phyloP scores from a whole-genome alignment of 106 monocot genomes.

The Dioscorea zingiberensis region DNA sequence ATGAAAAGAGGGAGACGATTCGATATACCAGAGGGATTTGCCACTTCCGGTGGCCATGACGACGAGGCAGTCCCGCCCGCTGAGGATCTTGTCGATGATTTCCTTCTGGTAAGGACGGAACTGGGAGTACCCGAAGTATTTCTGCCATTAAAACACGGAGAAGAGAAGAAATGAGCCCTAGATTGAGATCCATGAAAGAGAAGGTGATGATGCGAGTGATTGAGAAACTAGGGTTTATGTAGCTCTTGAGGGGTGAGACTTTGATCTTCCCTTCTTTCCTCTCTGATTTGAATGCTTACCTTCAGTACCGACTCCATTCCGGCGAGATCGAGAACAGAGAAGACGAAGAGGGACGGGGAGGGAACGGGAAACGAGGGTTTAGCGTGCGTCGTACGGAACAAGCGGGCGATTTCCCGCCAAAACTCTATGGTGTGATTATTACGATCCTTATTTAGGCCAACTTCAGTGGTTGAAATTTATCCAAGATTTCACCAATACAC shows the following conservation, averaged over 20 bases:
- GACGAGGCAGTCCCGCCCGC: conserved; percentile 70
- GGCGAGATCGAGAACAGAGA: not conserved
- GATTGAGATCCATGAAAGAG: not conserved
- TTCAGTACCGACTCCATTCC: conserved; percentile 28
- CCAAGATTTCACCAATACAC: no score
- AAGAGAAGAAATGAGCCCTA: not conserved
- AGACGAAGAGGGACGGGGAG: not conserved
- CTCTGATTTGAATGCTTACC: conserved; percentile 11
- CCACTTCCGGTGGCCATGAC: conserved; percentile 99
- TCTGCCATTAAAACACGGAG: conserved; percentile 29
- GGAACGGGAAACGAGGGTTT: not conserved
- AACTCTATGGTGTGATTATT: not conserved
- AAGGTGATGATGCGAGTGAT: not conserved
- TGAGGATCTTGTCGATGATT: conserved; percentile 57
- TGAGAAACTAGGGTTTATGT: not conserved
- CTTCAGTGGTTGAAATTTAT: no score
- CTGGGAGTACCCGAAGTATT: conserved; percentile 64
- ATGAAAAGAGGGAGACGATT: no score
- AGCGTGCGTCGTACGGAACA: no score
- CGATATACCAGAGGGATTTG: conserved; percentile 76
- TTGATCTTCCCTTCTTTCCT: no score
- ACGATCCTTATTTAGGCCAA: no score
- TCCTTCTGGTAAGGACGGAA: conserved; percentile 85
- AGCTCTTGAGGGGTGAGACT: not conserved
- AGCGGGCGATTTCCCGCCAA: conserved; percentile 1